Evolutionary conservation across 2,329 filamentous ascomycete species (phyloP), one percentile per base, ranked within the genome.

Genomic region (Coniochaeta sp.): DNA sequence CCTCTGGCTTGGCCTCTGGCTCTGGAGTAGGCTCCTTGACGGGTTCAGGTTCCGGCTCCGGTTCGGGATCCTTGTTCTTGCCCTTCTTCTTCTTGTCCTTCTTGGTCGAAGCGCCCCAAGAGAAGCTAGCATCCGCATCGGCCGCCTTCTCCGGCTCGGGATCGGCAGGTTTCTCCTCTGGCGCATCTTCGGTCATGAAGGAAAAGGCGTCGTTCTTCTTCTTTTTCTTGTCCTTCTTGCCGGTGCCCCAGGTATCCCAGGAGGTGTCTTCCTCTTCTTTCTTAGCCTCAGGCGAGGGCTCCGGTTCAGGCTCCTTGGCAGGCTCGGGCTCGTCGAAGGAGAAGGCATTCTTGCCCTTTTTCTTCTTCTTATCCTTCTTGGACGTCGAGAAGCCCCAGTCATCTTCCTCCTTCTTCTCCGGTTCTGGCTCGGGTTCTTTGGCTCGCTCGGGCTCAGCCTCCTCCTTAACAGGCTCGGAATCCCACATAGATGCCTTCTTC

Each of bases 1-100:
- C 47, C 5, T 49, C 51, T 9, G 51, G 47, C 51, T 46, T 28
- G 26, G 46, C 16, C 8, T 48, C 67, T 12, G 71, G 68, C 52
- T 75, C 72, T 55, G 75, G 71, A n/a, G 33, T 68, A 66, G 18
- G 65, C 61, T 52, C 73, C 68, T 45, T n/a, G n/a, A n/a, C n/a
- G n/a, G 68, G 67, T 53, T 71, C 70, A 50, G 68, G 63, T 27
- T 53, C 53, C n/a, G n/a, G 38, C 14, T 53, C 55, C 16, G n/a
- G n/a, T n/a, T 24, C 55, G n/a, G n/a, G n/a, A n/a, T n/a, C n/a
- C n/a, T n/a, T n/a, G 50, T 45, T 60, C 51, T 62, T 59, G 14
- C 63, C 59, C 38, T 61, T 58, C 57, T 60, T 59, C 51, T 55
- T 60, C 56, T 62, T 61, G 24, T 55, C 63, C 52, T 58, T 60